A percentile compares a stretch with the other conserved stretches of the same genome.
Conservation (phyloP, 768 basidiomycete genomes). For the Sporobolomyces pararoseus region DNA sequence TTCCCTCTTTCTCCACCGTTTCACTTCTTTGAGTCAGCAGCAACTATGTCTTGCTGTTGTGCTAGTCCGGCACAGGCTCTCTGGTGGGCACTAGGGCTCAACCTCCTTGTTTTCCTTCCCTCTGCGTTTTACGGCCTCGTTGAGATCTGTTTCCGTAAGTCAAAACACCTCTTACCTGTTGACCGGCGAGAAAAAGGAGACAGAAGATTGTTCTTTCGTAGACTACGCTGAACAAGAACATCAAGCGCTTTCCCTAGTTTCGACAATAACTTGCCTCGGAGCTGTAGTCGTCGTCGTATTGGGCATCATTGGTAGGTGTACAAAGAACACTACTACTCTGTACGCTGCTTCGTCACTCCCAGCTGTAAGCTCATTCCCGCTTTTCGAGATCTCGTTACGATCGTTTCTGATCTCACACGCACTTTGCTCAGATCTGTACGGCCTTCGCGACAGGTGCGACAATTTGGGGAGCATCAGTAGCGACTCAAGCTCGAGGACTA, state of each 20-base stretch:
- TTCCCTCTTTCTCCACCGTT: neutral
- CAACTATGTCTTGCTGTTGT: constrained; percentile 24
- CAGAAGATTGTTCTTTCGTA: neutral
- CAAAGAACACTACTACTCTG: neutral
- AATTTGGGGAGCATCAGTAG: neutral
- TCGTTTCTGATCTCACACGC: neutral
- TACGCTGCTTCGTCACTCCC: neutral
- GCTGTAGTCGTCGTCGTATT: neutral
- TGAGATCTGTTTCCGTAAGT: neutral
- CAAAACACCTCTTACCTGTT: too few relatives aligned
- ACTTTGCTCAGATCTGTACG: neutral
- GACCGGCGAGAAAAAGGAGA: neutral
- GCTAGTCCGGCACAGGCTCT: neutral
- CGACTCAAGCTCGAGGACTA: neutral
- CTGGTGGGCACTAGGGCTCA: neutral
- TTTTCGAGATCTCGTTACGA: neutral
- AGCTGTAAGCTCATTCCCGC: neutral
- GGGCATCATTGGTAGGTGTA: neutral
- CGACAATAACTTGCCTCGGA: neutral
- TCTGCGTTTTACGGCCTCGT: neutral
- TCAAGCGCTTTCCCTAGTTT: constrained; percentile 4
- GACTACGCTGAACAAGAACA: neutral
- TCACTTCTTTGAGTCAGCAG: too few relatives aligned
- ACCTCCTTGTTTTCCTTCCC: neutral
- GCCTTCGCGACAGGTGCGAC: neutral